phyloP scores from a whole-genome alignment of 148 eudicot species.

The Pharnaceum exiguum region DNA sequence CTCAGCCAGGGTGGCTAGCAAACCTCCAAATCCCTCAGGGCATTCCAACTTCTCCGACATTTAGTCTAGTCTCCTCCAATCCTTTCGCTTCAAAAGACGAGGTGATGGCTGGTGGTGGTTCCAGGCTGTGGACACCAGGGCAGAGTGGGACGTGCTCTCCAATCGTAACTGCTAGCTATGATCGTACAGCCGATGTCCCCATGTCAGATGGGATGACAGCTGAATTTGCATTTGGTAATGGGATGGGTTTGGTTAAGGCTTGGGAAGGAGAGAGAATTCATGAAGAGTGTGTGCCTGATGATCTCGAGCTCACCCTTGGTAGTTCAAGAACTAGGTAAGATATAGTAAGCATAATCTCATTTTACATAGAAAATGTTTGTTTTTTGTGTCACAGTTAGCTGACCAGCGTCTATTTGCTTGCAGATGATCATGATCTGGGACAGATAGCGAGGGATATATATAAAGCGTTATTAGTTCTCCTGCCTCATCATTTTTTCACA shows the following conservation, averaged over 20 bases:
- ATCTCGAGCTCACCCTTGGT: conserved; percentile 90
- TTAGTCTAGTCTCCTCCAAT: conserved; percentile 74
- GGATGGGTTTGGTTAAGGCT: conserved; percentile 62
- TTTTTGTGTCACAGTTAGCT: not conserved
- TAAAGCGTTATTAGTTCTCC: not conserved
- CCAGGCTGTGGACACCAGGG: conserved; percentile 95
- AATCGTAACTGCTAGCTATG: conserved; percentile 52
- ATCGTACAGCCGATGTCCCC: conserved; percentile 67
- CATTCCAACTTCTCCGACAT: conserved; percentile 79
- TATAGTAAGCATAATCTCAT: not conserved
- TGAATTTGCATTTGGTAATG: conserved; percentile 90
- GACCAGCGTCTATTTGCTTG: not conserved
- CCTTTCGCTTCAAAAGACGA: conserved; percentile 68
- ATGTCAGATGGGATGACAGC: conserved; percentile 78
- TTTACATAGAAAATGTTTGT: not conserved
- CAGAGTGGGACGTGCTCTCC: conserved; percentile 96
- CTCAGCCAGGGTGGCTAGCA: conserved; percentile 73
- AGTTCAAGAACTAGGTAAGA: conserved; percentile 55
- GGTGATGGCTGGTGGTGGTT: conserved; percentile 54
- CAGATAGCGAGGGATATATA: not conserved
- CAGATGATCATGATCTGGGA: not conserved
- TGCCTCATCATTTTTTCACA: not conserved
- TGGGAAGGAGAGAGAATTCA: conserved; percentile 98
- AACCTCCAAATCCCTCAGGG: conserved; percentile 64
- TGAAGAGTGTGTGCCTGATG: conserved; percentile 92